These are phyloP conservation scores for Aspergillus sp. DNA, from an alignment of 2,329 filamentous ascomycete species.

Conservation along the genomic window DNA sequence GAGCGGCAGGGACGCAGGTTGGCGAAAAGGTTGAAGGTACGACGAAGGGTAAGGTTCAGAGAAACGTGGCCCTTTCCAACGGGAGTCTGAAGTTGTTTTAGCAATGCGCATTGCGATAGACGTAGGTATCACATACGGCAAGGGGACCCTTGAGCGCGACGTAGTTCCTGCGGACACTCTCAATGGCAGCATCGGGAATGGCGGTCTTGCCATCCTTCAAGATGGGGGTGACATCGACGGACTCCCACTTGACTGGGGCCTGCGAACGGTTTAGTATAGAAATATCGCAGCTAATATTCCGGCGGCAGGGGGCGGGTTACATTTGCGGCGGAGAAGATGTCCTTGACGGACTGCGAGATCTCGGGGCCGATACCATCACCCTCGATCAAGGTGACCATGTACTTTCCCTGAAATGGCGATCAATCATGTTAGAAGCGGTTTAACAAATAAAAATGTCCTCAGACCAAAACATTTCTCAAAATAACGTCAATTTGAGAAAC, in stretches of 20 bases:
- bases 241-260: conserved; percentile 94
- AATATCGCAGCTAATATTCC: neutral
- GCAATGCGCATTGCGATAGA: conserved; percentile 13
- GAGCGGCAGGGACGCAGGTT: conserved; percentile 98
- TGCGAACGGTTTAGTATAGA: conserved; percentile 44
- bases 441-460: neutral
- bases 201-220: conserved; percentile 93
- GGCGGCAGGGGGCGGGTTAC: conserved; percentile 48
- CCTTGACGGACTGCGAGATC: conserved; percentile 96
- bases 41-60: conserved; percentile 95
- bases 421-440: conserved; percentile 12
- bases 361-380: conserved; percentile 98
- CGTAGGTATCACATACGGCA: conserved; percentile 62
- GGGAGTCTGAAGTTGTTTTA: conserved; percentile 64
- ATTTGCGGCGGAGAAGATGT: conserved; percentile 94
- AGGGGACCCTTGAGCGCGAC: conserved; percentile 97
- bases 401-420: conserved; percentile 70
- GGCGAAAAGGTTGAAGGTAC: conserved; percentile 99
- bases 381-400: conserved; percentile 94
- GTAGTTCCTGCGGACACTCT: conserved; percentile 92
- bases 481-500: neutral
- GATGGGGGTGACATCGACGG: conserved; percentile 90
- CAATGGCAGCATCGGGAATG: conserved; percentile 89
- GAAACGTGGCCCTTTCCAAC: conserved; percentile 99
- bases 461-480: conserved; percentile 6